Evolutionary conservation across 2,329 filamentous ascomycete species (phyloP).

Genomic region (Nigrospora osmanthi): DNA sequence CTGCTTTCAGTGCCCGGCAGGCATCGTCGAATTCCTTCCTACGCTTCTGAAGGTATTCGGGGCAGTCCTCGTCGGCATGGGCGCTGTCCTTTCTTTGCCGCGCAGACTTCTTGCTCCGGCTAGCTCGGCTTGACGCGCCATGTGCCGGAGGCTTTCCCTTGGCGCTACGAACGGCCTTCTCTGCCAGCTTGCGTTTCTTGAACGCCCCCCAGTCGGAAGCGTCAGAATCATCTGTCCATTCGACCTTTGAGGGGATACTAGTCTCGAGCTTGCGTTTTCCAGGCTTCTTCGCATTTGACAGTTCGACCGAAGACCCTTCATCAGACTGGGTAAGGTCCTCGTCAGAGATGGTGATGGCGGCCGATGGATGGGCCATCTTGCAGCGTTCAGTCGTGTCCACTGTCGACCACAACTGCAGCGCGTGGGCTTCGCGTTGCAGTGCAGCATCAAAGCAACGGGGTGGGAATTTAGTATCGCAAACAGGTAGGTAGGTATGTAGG

Average conservation of each 20-base stretch:
- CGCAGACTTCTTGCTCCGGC: slow-evolving; percentile 4
- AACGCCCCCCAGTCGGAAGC: slow-evolving; percentile 5
- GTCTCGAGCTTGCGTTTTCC: slow-evolving; percentile 15
- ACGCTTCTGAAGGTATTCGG: slow-evolving; percentile 64
- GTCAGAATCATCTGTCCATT: slow-evolving; percentile 20
- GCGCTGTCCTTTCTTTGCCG: slow-evolving; percentile 24
- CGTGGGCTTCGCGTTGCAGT: too few species aligned
- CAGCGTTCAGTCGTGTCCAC: too few species aligned
- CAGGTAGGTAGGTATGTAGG: too few species aligned
- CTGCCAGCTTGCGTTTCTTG: slow-evolving; percentile 15
- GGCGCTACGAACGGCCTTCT: slow-evolving; percentile 8
- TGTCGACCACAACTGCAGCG: too few species aligned
- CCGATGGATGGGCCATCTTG: neutral
- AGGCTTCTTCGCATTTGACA: neutral
- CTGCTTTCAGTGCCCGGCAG: slow-evolving; percentile 43
- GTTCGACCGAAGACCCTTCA: neutral
- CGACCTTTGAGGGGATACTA: slow-evolving; percentile 5
- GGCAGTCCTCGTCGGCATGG: slow-evolving; percentile 49
- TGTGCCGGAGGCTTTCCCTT: slow-evolving; percentile 8
- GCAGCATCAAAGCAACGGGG: too few species aligned
- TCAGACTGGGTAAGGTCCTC: neutral
- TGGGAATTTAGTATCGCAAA: too few species aligned
- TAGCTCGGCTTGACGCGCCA: slow-evolving; percentile 6
- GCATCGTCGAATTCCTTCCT: slow-evolving; percentile 58
- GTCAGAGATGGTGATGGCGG: slow-evolving; percentile 1